Base-by-base conservation (phyloP, 2,329 filamentous ascomycete species). In the Microsporum canis region DNA sequence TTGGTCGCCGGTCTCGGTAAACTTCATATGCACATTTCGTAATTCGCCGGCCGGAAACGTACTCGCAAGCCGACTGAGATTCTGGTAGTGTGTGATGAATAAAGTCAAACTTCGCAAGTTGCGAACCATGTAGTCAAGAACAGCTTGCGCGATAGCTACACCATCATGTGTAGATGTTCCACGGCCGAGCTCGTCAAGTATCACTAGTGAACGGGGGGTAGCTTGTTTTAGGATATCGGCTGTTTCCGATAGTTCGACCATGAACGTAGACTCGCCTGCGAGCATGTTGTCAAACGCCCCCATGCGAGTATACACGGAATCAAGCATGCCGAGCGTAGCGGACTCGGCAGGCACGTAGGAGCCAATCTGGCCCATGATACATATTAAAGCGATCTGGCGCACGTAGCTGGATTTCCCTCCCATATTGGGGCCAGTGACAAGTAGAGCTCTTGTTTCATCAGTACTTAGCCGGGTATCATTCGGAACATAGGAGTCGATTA, bases 341-440 rank as follows among this genome's bases (percentile, higher is more conserved):
- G 84, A 80, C 33, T 82, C 79, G 27, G 92, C 92, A 1, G 94
- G 94, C 0, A 99, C 91, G 73, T 91, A 99, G 41, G 89, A 95
- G 58, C 94, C 94, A 65, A 96, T 88, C 71, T 99, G 94, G 5
- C 90, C 91, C 78, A 99, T 91, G 68, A 99, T 91, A 56, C 88
- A 84, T 64, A 97, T 90, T 5, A 99, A 84, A 7, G 94, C 92
- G 51, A 95, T 85, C 66, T 91, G 89, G 59, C 94, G 89, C 27
- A 99, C 92, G 73, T 96, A 99, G 62, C 88, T 94, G n/a, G 90
- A 96, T 72, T 99, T 99, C 61, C 94, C 94, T 68, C 94, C 94
- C 94, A 99, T 99, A 77, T 99, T 99, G 34, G 94, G 94, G 0
- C 94, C 94, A 0, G 94, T 99, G 68, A 99, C 87, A 61, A 97